Evolutionary conservation across 805 yeast species (phyloP).

Genomic region (Schwanniomyces polymorphus): DNA sequence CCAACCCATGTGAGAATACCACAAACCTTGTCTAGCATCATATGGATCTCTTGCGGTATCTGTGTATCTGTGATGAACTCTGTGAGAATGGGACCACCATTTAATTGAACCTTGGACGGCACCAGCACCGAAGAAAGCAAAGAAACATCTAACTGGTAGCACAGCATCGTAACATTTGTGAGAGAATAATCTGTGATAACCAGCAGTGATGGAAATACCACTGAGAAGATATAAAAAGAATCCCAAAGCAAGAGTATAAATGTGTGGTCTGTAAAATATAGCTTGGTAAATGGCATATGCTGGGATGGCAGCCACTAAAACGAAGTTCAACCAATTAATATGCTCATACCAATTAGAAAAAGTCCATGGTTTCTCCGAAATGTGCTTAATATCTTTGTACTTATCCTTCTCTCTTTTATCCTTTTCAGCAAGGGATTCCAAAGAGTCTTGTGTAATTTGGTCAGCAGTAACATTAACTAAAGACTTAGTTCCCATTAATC

Average conservation of each 20-base stretch:
- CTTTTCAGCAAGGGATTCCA: conserved; percentile 40
- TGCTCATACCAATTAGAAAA: conserved; percentile 68
- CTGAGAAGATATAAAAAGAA: conserved; percentile 54
- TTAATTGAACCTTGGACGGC: conserved; percentile 83
- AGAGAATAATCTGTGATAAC: conserved; percentile 79
- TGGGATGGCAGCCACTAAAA: conserved; percentile 65
- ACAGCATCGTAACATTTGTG: conserved; percentile 72
- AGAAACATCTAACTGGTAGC: conserved; percentile 60
- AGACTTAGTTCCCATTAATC: conserved; percentile 77
- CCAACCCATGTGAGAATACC: conserved; percentile 88
- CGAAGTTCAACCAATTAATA: conserved; percentile 74
- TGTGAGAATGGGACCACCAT: conserved; percentile 88
- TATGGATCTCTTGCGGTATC: conserved; percentile 84
- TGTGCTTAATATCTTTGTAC: conserved; percentile 49
- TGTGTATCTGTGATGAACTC: conserved; percentile 85
- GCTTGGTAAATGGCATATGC: conserved; percentile 50
- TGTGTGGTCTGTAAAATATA: conserved; percentile 46
- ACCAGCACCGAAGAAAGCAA: conserved; percentile 79
- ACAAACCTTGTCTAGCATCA: conserved; percentile 80
- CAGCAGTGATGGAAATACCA: conserved; percentile 81
- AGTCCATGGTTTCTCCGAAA: conserved; percentile 81
- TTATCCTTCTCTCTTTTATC: conserved; percentile 40
- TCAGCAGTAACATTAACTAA: conserved; percentile 69
- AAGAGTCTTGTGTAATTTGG: conserved; percentile 53
- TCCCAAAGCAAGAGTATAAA: conserved; percentile 54